Base-by-base conservation (phyloP, 108 stramenopile genomes). In the Nitzschia sp. region DNA sequence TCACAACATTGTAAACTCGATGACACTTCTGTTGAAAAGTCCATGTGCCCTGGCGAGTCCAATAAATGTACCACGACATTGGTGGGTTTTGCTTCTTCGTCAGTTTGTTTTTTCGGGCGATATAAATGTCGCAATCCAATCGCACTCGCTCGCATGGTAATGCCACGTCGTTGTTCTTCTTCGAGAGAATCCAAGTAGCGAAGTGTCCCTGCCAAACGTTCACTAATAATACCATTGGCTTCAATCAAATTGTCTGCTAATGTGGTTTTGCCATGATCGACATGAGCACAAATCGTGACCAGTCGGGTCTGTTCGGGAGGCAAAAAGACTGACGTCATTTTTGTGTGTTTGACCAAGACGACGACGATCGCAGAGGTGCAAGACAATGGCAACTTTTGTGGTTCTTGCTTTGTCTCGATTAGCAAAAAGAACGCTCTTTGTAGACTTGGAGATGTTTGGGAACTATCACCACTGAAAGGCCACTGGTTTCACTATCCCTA, bases 251-350 rank as follows among this genome's bases (percentile, higher is more conserved):
- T 82, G 71, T 99, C 99, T 38, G 98, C 93, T 48, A 99, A 76
- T 0, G 99, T 97, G 6, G 99, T 99, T 80, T 99, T 99, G 33
- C 99, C 99, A 74, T 98, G 99, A 79, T 98, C 98, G n/a, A 99
- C 99, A 72, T 99, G 99, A 58, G 98, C 99, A 81, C 97, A 87
- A 59, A 99, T 97, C 13, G 96, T 93, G 11, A 99, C 94, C 42
- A 99, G 88, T 5, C 98, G 95, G 5, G 97, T 88, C 29, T 84
- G 74, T 24, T 72, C 47, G 21, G 93, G 93, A 25, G 87, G 74
- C 24, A 91, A 78, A 66, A 94, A 84, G 56, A 88, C 66, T 0
- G 77, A 78, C 17, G 77, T 57, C n/a, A n/a, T n/a, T n/a, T n/a
- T n/a, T n/a, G n/a, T n/a, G n/a, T n/a, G n/a, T n/a, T n/a, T n/a